Base-by-base conservation (phyloP, 352 stramenopile genomes). In the Aphanomyces astaci region DNA sequence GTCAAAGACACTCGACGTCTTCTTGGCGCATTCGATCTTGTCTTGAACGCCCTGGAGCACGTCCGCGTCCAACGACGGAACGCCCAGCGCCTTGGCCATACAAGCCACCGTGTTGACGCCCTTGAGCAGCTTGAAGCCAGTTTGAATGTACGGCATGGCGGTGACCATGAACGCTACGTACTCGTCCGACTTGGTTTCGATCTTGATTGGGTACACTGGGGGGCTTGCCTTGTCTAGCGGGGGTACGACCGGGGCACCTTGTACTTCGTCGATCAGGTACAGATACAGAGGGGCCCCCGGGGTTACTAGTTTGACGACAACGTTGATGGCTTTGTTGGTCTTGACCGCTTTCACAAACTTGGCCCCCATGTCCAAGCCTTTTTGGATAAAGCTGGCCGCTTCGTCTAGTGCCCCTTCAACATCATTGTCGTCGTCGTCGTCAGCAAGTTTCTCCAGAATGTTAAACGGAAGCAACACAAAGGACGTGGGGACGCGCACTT, bases 241-340 rank as follows among this genome's bases (percentile, higher is more conserved):
- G 4, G 48, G 48, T n/a, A 55, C 48, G 0, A 55, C 48, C 27
- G 27, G n/a, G 10, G 48, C 30, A 2, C 55, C 55, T 4, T 17
- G 28, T 3, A 45, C 36, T 25, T 64, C 55, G 36, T 64, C 55
- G 15, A 64, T 28, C 27, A 64, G 36, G 55, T 64, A 64, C 17
- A 64, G 22, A 10, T 64, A 64, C 31, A 64, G 17, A 4, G 55
- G 28, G 17, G 45, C n/a, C 10, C 48, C 48, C 11, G 48, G 27
- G 10, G 13, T 15, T 10, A 55, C 48, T 24, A 55, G 48, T 22
- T 55, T 55, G 10, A 55, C 48, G n/a, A 30, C 48, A 31, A 11
- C 22, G 10, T 22, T n/a, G 48, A 55, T 55, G n/a, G 10, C n/a
- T 55, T 55, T 55, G 22, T 22, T 55, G 10, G 48, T 15, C 27